Evolutionary conservation across 768 basidiomycete genomes (phyloP), one percentile per base, ranked within the genome.

Genomic region (Pleurotus giganteus): DNA sequence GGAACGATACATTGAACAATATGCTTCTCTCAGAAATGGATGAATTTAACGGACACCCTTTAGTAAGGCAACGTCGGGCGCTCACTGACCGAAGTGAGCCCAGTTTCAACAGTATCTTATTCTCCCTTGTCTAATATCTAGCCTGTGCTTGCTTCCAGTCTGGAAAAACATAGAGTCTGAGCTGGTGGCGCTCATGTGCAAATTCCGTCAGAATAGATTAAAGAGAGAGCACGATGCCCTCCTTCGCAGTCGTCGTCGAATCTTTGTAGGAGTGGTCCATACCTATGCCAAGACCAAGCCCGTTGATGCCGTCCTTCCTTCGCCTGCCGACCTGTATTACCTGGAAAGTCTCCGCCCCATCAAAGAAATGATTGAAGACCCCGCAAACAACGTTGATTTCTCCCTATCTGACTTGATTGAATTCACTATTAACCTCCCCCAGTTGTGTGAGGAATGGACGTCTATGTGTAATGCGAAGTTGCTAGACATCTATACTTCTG

Each of bases 61-160:
- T 75, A 2, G 82, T 82, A 51, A 78, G 72, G 59, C 68, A 74
- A 57, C 74, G 83, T 0, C 74, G 71, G 51, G 74, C 68, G 12
- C 63, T 84, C 53, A 84, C 82, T 4, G 67, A 74, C 29, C 75
- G 78, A 45, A 77, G 82, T 83, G 62, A 46, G 78, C 29, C 7
- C 28, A 9, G 21, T 9, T 42, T 9, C n/a, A 19, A 9, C 17
- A 32, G 11, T 17, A 36, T 31, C 6, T n/a, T 19, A 26, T 32
- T 4, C 26, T 59, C 12, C 53, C 47, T 57, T 15, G 47, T 39
- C 41, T 26, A 28, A 58, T 13, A 55, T 17, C 36, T 31, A 32
- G 42, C 34, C n/a, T n/a, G n/a, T n/a, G n/a, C n/a, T n/a, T n/a
- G n/a, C n/a, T 27, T 24, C 4, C 44, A 82, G 83, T 82, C 31